phyloP scores from a whole-genome alignment of 2,329 filamentous ascomycete genomes.

The Pestalotiopsis sp. region DNA sequence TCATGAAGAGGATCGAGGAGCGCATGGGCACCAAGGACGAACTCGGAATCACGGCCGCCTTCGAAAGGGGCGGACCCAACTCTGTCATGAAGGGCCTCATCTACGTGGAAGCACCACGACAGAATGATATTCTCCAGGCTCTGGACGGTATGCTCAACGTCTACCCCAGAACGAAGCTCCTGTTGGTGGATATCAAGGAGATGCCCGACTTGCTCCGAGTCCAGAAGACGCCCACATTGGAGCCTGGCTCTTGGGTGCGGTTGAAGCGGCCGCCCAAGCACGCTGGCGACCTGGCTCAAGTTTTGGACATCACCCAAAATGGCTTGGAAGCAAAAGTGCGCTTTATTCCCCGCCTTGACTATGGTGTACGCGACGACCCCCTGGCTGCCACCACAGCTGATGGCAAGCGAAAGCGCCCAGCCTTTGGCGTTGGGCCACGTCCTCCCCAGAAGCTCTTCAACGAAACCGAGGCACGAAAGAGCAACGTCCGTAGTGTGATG shows the following conservation, averaged over 20 bases:
- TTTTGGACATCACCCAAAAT: slow-evolving; percentile 90
- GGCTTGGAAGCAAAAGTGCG: slow-evolving; percentile 86
- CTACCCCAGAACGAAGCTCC: slow-evolving; percentile 84
- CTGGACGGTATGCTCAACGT: slow-evolving; percentile 86
- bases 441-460: slow-evolving; percentile 92
- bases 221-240: slow-evolving; percentile 80
- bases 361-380: slow-evolving; percentile 81
- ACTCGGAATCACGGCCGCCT: slow-evolving; percentile 83
- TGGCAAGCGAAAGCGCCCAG: slow-evolving; percentile 78
- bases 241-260: slow-evolving; percentile 90
- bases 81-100: slow-evolving; percentile 90
- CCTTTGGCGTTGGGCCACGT: slow-evolving; percentile 58
- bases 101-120: slow-evolving; percentile 88
- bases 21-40: slow-evolving; percentile 77
- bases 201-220: slow-evolving; percentile 96
- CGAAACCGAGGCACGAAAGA: slow-evolving; percentile 89
- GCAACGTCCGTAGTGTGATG: slow-evolving; percentile 66
- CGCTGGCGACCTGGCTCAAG: slow-evolving; percentile 85
- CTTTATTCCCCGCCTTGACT: slow-evolving; percentile 89
- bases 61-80: slow-evolving; percentile 80
- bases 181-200: slow-evolving; percentile 92
- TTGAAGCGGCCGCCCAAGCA: slow-evolving; percentile 81
- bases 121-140: slow-evolving; percentile 82
- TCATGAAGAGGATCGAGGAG: slow-evolving; percentile 89
- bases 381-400: slow-evolving; percentile 51